Evolutionary conservation across 2,329 filamentous ascomycete genomes (phyloP), one percentile per base, ranked within the genome.

Genomic region (Talaromyces sp.): DNA sequence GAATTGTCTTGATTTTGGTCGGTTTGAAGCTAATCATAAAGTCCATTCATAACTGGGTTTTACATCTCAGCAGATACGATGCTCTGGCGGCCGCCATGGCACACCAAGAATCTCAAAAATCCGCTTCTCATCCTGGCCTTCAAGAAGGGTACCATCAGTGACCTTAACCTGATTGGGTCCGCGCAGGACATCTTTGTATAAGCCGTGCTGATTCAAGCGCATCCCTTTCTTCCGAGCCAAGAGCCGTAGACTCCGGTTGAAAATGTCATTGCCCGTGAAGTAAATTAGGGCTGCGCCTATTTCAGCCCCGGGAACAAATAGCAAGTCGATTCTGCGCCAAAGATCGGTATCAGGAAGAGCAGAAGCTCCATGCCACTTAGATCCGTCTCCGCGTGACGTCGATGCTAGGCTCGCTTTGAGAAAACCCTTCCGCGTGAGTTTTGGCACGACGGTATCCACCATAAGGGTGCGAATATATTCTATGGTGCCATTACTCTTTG

Each of bases 181-280:
- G 40, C 85, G 78, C 70, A 89, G 77, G 1, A 89, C 85, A 70
- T 90, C 82, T 64, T 79, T 82, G 66, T 87, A 96, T 57, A 97
- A 70, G 0, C 91, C 93, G 31, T 82, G 79, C 73, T 97, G 92
- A 65, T 96, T 97, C 56, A 97, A 70, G 53, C 89, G 77, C 89
- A 95, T 91, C 0, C 85, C 84, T 74, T 89, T 94, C 73, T 85
- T 91, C 39, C 85, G 84, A 13, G 91, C 91, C 62, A 97, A 72
- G 15, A 95, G 74, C 62, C 93, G 78, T 70, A 97, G 83, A 67
- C 89, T 95, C 15, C 92, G 80, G 71, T 97, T 97, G 76, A 97
- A 97, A 35, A 96, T 88, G 69, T 96, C 92, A 64, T 97, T 94
- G 1, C 93, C 93, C 0, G 93, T 97, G 68, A 97, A 97, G 69